Evolutionary conservation across 192 early-diverging fungal genomes (phyloP).

Genomic region (Diversispora epigaea): DNA sequence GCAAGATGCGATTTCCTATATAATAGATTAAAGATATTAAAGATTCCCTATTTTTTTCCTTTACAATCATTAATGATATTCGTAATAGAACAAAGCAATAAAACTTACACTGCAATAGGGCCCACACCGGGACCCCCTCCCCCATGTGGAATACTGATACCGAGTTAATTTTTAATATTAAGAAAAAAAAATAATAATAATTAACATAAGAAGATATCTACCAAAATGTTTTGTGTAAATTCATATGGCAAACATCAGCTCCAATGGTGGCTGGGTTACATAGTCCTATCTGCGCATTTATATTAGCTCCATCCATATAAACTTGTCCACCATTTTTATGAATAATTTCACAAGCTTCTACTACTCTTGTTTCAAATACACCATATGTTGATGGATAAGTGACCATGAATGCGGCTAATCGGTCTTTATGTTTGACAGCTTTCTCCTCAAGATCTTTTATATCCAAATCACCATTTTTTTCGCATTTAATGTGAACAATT

Average conservation of each 20-base stretch:
- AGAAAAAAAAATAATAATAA: neutral
- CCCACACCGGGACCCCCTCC: conserved; percentile 99
- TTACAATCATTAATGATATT: neutral
- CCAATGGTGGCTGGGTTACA: conserved; percentile 92
- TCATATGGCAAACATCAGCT: conserved; percentile 99
- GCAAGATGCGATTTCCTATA: conserved; percentile 77
- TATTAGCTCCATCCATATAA: conserved; percentile 97
- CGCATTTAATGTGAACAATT: conserved; percentile 92
- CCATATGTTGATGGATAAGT: conserved; percentile 99
- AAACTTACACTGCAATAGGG: conserved; percentile 82
- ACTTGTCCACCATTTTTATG: conserved; percentile 96
- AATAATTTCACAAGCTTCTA: conserved; percentile 86
- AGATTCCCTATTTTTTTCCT: neutral
- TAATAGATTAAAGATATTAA: neutral
- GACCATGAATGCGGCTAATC: conserved; percentile 94
- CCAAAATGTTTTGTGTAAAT: conserved; percentile 96
- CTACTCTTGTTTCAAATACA: conserved; percentile 91
- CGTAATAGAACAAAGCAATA: conserved; percentile 3
- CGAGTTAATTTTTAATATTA: neutral
- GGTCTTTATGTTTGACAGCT: conserved; percentile 83
- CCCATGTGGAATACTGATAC: conserved; percentile 91
- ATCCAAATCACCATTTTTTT: conserved; percentile 90
- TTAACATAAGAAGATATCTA: neutral
- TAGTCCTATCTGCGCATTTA: conserved; percentile 85
- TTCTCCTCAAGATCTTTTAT: conserved; percentile 85